Evolutionary conservation across 805 yeast species (phyloP).

Genomic region (Barnettozyma wickerhamii): DNA sequence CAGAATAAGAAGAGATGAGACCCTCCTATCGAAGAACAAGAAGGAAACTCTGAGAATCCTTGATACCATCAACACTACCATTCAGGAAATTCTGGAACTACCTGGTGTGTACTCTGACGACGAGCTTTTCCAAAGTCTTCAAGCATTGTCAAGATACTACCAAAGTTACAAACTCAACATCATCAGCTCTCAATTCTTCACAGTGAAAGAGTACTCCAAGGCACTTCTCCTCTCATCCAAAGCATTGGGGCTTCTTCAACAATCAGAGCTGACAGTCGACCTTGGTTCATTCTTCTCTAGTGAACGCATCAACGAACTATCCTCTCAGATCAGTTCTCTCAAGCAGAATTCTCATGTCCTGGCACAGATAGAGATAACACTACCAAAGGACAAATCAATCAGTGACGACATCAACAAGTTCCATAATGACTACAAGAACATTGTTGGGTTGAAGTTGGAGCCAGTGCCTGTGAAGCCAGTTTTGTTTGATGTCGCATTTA

Average conservation of each 20-base stretch:
- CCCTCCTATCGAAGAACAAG: constrained; percentile 23
- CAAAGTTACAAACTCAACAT: constrained; percentile 37
- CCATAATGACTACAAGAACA: constrained; percentile 23
- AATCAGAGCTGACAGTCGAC: constrained; percentile 12
- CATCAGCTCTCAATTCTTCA: constrained; percentile 42
- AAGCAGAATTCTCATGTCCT: constrained; percentile 38
- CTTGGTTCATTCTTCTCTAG: constrained; percentile 31
- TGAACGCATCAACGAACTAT: constrained; percentile 27
- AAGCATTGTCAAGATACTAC: constrained; percentile 44
- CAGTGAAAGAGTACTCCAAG: constrained; percentile 38
- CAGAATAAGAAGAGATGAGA: constrained; percentile 67
- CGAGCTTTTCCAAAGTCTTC: constrained; percentile 51
- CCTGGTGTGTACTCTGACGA: constrained; percentile 94
- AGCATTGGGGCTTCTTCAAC: constrained; percentile 25
- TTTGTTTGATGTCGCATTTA: constrained; percentile 84
- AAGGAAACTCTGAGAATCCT: constrained; percentile 34
- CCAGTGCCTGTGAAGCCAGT: constrained; percentile 84
- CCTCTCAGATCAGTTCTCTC: constrained; percentile 13
- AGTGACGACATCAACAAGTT: constrained; percentile 18
- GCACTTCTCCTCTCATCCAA: constrained; percentile 41
- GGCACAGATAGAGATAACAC: constrained; percentile 40
- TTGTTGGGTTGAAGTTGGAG: constrained; percentile 29
- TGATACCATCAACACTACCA: constrained; percentile 43
- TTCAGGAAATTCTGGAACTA: constrained; percentile 62
- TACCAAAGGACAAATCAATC: constrained; percentile 23